phyloP scores from a whole-genome alignment of 129 eudicot species.

The Kitagawia praeruptora region DNA sequence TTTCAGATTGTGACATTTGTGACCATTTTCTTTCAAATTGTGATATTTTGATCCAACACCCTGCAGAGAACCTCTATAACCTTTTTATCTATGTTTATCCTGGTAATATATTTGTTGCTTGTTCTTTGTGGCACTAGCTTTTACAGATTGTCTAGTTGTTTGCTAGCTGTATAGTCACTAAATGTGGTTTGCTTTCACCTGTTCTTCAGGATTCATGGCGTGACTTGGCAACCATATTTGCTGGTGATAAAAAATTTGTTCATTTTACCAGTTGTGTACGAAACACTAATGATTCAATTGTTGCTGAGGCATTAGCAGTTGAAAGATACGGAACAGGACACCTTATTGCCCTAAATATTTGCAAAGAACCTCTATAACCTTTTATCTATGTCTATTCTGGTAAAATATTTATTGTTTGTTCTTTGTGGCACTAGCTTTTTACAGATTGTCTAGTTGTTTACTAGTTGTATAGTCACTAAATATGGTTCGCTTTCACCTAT shows the following conservation, averaged over 20 bases:
- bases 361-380: neutral
- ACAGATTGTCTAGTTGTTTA: too few species aligned
- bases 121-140: neutral
- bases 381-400: too few species aligned
- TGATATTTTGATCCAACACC: too few species aligned
- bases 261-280: neutral
- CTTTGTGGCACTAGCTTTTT: too few species aligned
- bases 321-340: neutral
- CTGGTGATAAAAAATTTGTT: constrained; percentile 49
- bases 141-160: constrained; percentile 11
- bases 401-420: too few species aligned
- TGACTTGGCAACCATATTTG: constrained; percentile 58
- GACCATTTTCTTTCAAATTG: too few species aligned
- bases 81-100: neutral
- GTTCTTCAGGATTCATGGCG: constrained; percentile 81
- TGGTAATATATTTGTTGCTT: neutral
- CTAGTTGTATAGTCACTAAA: too few species aligned
- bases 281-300: neutral
- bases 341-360: neutral
- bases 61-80: neutral
- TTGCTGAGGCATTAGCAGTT: neutral
- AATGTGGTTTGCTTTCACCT: constrained; percentile 12
- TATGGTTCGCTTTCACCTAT: too few species aligned
- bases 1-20: too few species aligned
- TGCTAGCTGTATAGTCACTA: neutral